Base-by-base conservation (phyloP, 805 yeast genomes). In the Blastobotrys americana region DNA sequence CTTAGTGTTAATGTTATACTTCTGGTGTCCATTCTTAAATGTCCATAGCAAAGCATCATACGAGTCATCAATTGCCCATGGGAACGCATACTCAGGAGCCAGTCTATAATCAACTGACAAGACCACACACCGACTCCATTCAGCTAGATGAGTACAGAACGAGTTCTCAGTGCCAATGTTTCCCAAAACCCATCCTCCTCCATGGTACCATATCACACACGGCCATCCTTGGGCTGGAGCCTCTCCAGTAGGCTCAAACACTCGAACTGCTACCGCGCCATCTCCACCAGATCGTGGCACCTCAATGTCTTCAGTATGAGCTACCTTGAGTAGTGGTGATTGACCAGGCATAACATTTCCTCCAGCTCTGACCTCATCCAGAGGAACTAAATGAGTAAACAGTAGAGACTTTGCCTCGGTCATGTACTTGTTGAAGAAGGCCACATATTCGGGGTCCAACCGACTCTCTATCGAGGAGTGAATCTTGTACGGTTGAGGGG, bases 21-120 rank as follows among this genome's bases (percentile, higher is more conserved):
- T 38, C 39, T 35, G 18, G 34, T 55, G 31, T 25, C 31, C 47
- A 35, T 47, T 46, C 38, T 49, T 48, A 17, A 27, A 35, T 15
- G 37, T 23, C 38, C 37, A 41, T 21, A 43, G 34, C 31, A 46
- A 38, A 4, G 74, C 56, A 44, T 64, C 67, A 47, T 59, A 69
- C 25, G 20, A 53, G 57, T 73, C 77, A 6, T 72, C 66, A 2
- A 70, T 66, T 37, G 71, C 63, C 6, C 76, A 73, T 2, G 79
- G 78, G 54, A 60, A 74, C 18, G 72, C 72, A 51, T 59, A 50
- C 53, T 73, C 76, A 2, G 78, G 79, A 0, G 77, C 77, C 44
- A 72, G 55, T 34, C 78, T 49, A 56, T 74, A 74, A 54, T 73
- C 76, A n/a, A 73, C 71, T 5, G 68, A 59, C 8, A 74, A 58